Percentiles rank a stretch among this genome's conserved stretches.
phyloP scores from a whole-genome alignment of 306 rosid genomes.

The Leucaena leucocephala region DNA sequence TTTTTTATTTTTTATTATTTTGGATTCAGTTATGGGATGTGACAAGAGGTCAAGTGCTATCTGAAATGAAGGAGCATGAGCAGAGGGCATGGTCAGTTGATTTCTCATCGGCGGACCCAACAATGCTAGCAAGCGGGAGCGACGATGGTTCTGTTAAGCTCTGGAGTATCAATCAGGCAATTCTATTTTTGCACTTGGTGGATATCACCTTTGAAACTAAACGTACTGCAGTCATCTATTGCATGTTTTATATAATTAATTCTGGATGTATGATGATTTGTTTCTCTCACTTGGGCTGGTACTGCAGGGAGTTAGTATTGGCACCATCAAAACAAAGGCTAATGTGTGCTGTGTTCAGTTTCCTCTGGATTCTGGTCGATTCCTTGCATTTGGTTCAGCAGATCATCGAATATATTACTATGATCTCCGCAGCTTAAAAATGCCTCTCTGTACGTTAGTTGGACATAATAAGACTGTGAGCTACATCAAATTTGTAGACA shows the following conservation, averaged over 20 bases:
- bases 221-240: slow-evolving; percentile 88
- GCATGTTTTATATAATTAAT: slow-evolving; percentile 53
- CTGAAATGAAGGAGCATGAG: slow-evolving; percentile 93
- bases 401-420: slow-evolving; percentile 91
- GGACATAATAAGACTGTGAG: slow-evolving; percentile 97
- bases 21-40: slow-evolving; percentile 89
- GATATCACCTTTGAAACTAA: slow-evolving; percentile 96
- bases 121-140: slow-evolving; percentile 95
- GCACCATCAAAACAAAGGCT: slow-evolving; percentile 93
- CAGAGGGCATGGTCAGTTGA: slow-evolving; percentile 96
- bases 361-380: slow-evolving; percentile 76
- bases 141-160: slow-evolving; percentile 96
- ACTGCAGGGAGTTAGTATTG: slow-evolving; percentile 91
- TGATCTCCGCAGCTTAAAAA: slow-evolving; percentile 76
- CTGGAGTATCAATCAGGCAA: slow-evolving; percentile 99
- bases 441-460: slow-evolving; percentile 77
- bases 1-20: slow-evolving; percentile 10
- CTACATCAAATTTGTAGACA: slow-evolving; percentile 79
- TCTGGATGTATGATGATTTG: slow-evolving; percentile 76
- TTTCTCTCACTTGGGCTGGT: slow-evolving; percentile 79
- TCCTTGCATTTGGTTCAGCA: slow-evolving; percentile 94
- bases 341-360: slow-evolving; percentile 97
- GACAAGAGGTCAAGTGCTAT: slow-evolving; percentile 83
- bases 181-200: slow-evolving; percentile 97
- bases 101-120: slow-evolving; percentile 91